phyloP scores from a whole-genome alignment of 2,329 filamentous ascomycete species.

The Acephala macrosclerotiorum region DNA sequence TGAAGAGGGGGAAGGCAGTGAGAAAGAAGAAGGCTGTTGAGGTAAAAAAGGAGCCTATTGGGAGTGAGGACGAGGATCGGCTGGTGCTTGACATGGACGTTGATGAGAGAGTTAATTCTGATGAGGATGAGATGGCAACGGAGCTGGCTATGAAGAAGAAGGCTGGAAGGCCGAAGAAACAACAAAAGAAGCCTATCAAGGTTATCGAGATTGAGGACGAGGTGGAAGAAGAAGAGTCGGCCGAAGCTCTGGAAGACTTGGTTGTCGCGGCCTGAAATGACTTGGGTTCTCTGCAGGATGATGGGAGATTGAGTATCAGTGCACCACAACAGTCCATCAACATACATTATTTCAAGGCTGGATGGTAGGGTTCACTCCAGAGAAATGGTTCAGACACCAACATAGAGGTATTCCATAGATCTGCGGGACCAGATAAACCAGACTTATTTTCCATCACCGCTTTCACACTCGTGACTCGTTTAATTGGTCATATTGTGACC shows the following conservation, averaged over 20 bases:
- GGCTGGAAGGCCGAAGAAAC: background rate
- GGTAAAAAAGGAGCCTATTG: background rate
- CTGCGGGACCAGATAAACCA: background rate
- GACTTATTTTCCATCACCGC: background rate
- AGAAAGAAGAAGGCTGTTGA: background rate
- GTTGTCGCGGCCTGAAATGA: background rate
- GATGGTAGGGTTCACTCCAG: too few relatives aligned
- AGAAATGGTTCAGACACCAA: too few relatives aligned
- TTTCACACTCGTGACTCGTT: background rate
- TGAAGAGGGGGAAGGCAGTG: background rate
- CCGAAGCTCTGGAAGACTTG: background rate
- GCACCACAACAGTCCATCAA: background rate
- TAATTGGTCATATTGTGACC: too few relatives aligned
- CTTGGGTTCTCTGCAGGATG: background rate
- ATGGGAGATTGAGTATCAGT: background rate
- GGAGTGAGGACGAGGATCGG: background rate
- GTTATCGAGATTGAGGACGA: background rate
- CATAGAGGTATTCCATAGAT: background rate
- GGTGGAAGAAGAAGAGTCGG: background rate
- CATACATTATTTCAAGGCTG: background rate
- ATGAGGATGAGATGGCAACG: background rate
- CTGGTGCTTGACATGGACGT: background rate
- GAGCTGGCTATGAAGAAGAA: background rate
- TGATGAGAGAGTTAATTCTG: background rate
- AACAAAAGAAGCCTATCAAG: background rate